These are phyloP conservation scores for Periconia sp. DNA, from an alignment of 2,329 filamentous ascomycete genomes.

Conservation along the genomic window DNA sequence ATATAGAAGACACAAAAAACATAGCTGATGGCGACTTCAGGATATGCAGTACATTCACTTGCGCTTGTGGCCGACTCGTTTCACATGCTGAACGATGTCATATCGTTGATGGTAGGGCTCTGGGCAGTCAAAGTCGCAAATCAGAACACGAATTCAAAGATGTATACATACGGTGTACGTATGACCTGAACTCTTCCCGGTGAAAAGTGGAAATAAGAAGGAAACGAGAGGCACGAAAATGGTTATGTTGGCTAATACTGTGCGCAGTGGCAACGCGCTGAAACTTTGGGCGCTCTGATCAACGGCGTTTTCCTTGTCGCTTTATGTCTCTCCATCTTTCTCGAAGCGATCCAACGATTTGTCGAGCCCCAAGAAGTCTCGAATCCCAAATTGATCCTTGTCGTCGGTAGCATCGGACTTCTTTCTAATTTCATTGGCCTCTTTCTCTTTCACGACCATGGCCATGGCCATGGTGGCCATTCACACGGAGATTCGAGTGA, in stretches of 20 bases:
- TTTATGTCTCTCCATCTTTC: conserved; percentile 91
- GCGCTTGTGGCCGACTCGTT: conserved; percentile 96
- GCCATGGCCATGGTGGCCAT: conserved; percentile 70
- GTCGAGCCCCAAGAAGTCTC: conserved; percentile 86
- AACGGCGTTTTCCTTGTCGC: conserved; percentile 98
- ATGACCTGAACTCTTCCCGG: neutral
- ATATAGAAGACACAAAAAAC: neutral
- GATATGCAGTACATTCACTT: conserved; percentile 85
- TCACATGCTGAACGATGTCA: conserved; percentile 99
- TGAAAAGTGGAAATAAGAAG: no score
- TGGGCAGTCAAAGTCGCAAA: conserved; percentile 94
- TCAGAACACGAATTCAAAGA: conserved; percentile 76
- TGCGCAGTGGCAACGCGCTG: conserved; percentile 85
- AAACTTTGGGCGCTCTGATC: conserved; percentile 93
- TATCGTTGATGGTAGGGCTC: conserved; percentile 86
- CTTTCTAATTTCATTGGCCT: conserved; percentile 87
- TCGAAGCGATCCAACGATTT: conserved; percentile 90
- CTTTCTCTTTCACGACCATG: conserved; percentile 88
- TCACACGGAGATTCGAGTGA: conserved; percentile 50
- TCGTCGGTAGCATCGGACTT: conserved; percentile 84
- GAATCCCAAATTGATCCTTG: conserved; percentile 83
- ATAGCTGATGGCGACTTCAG: conserved; percentile 34
- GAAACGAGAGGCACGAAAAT: neutral
- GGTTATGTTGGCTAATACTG: conserved; percentile 16
- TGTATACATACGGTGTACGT: conserved; percentile 90